Evolutionary conservation across 306 rosid genomes (phyloP).

Genomic region (Luffa aegyptiaca): DNA sequence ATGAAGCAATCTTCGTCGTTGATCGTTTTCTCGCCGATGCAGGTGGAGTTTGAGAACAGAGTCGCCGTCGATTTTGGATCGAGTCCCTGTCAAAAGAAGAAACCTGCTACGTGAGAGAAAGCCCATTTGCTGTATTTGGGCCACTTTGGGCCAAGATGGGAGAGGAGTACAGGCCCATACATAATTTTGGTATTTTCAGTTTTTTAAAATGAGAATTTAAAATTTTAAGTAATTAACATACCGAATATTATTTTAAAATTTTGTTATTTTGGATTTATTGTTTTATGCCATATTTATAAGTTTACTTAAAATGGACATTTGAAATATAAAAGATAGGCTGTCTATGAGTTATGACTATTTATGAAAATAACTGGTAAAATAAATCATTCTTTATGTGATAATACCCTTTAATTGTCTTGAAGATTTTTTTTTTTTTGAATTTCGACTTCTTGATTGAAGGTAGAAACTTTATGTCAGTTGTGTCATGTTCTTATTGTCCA

Average conservation of each 20-base stretch:
- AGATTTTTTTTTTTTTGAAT: no score
- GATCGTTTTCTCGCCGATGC: conserved; percentile 75
- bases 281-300: not conserved
- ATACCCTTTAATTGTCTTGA: not conserved
- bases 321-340: not conserved
- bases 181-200: not conserved
- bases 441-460: no score
- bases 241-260: no score
- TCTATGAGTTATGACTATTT: not conserved
- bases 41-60: conserved; percentile 47
- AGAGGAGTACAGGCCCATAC: not conserved
- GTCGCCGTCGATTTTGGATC: conserved; percentile 85
- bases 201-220: not conserved
- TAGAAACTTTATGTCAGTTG: no score
- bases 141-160: not conserved
- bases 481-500: no score
- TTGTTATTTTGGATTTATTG: no score
- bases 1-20: conserved; percentile 71
- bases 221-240: no score
- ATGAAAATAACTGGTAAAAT: not conserved
- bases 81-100: conserved; percentile 44
- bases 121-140: not conserved
- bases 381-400: not conserved
- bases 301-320: not conserved
- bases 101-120: not conserved